Base-by-base conservation (phyloP, 441 rosid species). In the Gossypium schwendimanii region DNA sequence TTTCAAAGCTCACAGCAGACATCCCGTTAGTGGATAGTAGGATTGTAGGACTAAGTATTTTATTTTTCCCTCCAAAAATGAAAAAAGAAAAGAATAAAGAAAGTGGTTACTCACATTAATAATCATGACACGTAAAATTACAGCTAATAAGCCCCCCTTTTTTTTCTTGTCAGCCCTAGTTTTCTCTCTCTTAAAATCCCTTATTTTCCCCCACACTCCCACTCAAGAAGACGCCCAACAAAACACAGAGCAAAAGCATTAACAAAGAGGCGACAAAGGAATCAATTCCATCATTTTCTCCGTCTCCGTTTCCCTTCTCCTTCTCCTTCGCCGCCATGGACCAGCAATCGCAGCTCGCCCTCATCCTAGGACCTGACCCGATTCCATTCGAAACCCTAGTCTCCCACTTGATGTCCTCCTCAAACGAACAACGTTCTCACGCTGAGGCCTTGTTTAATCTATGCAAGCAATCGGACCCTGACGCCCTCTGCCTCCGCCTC, bases 361-460 rank as follows among this genome's bases (percentile, higher is more conserved):
- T 82, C 81, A 73, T 89, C 63, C 89, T 95, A 36, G 99, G 97
- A 26, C 84, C 90, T 63, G 98, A 95, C 79, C 80, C 88, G 0
- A 87, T 88, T 49, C 91, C 96, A 3, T 96, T 96, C 72, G 99
- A 93, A 79, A 82, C 88, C 63, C 87, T 96, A 12, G 88, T 96
- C 80, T 85, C 94, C 7, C 89, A 90, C 70, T 93, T 96, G 64
- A 90, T 91, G 99, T 89, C 99, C 4, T 84, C 98, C 44, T 84
- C 97, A 68, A 93, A 93, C 90, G 97, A 96, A 57, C 97, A 85
- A 33, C 94, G 99, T 14, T 91, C 98, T n/a, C 80, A 88, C 74
- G 99, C 99, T 20, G 99, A 96, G 81, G 69, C 85, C 55, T 80
- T 87, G 23, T 96, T 91, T 86, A 93, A 96, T 75, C 94, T 96